Percentiles rank a stretch among this genome's conserved stretches.
Conservation (phyloP, 2,329 filamentous ascomycete species). For the Coniochaeta pulveracea region DNA sequence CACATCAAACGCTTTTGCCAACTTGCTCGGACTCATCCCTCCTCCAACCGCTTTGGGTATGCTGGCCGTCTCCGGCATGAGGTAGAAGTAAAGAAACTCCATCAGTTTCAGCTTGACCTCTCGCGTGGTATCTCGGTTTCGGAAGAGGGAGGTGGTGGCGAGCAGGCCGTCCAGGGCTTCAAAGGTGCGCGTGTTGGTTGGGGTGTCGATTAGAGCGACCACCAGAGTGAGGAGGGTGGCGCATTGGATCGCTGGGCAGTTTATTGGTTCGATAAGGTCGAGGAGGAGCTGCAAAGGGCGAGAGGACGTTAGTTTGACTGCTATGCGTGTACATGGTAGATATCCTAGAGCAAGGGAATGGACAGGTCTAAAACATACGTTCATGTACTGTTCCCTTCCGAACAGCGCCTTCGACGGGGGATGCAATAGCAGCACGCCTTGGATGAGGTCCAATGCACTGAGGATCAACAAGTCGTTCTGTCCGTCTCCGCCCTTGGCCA, state of each 20-base stretch:
- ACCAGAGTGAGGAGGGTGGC: constrained; percentile 84
- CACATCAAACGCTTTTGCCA: constrained; percentile 43
- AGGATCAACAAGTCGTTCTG: constrained; percentile 84
- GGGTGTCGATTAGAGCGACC: constrained; percentile 74
- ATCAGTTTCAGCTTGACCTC: constrained; percentile 94
- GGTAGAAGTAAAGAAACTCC: constrained; percentile 96
- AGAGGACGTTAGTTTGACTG: constrained; percentile 2
- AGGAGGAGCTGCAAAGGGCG: constrained; percentile 52
- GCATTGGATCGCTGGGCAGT: constrained; percentile 85
- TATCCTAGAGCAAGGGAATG: not conserved
- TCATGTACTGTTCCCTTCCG: constrained; percentile 87
- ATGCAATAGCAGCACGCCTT: constrained; percentile 79
- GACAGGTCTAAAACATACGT: constrained; percentile 39
- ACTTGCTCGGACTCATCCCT: constrained; percentile 56
- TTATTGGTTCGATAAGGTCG: constrained; percentile 85
- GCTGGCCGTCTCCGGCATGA: constrained; percentile 77
- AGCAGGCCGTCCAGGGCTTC: constrained; percentile 85
- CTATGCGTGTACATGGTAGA: too few relatives aligned
- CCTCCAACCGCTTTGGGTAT: constrained; percentile 33
- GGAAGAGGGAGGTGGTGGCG: constrained; percentile 87
- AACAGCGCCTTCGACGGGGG: constrained; percentile 83
- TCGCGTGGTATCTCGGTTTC: constrained; percentile 70
- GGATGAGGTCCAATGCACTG: constrained; percentile 76
- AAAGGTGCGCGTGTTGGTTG: constrained; percentile 82
- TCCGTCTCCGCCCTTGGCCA: constrained; percentile 72